phyloP scores from a whole-genome alignment of 768 basidiomycete species.

The Leccinellum rugosiceps region DNA sequence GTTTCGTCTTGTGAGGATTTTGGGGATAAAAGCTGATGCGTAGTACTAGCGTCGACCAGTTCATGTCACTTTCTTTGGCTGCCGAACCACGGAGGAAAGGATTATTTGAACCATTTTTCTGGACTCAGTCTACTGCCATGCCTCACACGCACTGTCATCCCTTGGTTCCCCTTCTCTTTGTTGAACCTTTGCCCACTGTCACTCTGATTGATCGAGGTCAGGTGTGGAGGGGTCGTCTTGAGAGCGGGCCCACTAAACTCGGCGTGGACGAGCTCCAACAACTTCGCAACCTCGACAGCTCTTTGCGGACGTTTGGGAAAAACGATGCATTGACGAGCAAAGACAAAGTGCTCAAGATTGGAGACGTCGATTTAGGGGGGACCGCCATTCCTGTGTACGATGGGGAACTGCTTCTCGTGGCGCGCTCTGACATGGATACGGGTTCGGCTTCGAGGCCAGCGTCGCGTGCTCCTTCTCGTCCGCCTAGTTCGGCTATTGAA shows the following conservation, averaged over 20 bases:
- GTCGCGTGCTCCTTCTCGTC: slow-evolving; percentile 65
- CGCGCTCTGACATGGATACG: slow-evolving; percentile 51
- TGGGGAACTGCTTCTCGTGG: slow-evolving; percentile 70
- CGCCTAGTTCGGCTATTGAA: slow-evolving; percentile 60
- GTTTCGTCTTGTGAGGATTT: slow-evolving; percentile 20
- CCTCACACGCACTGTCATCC: slow-evolving; percentile 41
- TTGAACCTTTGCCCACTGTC: slow-evolving; percentile 67
- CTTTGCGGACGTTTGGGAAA: slow-evolving; percentile 32
- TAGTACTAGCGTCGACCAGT: slow-evolving; percentile 60
- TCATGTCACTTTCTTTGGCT: slow-evolving; percentile 72
- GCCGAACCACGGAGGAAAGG: slow-evolving; percentile 74
- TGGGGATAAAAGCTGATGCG: neutral
- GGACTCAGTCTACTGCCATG: slow-evolving; percentile 46
- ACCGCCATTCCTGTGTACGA: slow-evolving; percentile 72
- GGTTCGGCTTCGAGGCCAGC: slow-evolving; percentile 49
- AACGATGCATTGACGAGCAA: slow-evolving; percentile 16
- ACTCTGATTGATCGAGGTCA: slow-evolving; percentile 65
- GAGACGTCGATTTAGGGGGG: slow-evolving; percentile 52
- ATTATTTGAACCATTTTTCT: slow-evolving; percentile 75
- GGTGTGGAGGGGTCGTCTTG: slow-evolving; percentile 63
- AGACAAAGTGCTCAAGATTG: slow-evolving; percentile 32
- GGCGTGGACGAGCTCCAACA: slow-evolving; percentile 58
- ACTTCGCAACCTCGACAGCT: slow-evolving; percentile 50
- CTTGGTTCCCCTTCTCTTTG: slow-evolving; percentile 68
- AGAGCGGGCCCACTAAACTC: slow-evolving; percentile 49